A percentile compares a stretch with the other conserved stretches of the same genome.
These are phyloP conservation scores for Capsella rubella DNA, from an alignment of 441 rosid species.

Conservation along the genomic window DNA sequence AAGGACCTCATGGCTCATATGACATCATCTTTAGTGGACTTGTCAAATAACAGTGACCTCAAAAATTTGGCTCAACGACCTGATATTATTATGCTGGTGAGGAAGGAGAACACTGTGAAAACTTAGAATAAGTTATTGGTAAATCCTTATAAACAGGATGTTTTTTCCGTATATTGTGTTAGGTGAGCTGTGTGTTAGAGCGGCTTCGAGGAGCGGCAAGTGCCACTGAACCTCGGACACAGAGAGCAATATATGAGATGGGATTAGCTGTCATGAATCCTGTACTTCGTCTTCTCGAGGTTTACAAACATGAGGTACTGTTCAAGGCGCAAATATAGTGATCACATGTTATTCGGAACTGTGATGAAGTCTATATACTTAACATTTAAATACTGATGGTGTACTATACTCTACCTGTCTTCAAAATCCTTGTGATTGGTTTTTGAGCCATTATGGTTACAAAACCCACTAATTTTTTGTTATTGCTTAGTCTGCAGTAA, in stretches of 20 bases:
- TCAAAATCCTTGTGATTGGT: constrained; percentile 13
- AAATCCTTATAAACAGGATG: constrained; percentile 33
- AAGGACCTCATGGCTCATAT: constrained; percentile 79
- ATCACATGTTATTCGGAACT: background rate
- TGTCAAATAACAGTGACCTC: constrained; percentile 77
- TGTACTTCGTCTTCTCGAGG: constrained; percentile 84
- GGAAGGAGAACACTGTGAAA: constrained; percentile 38
- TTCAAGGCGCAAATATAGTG: constrained; percentile 27
- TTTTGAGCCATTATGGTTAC: constrained; percentile 27
- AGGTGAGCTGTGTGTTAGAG: constrained; percentile 93
- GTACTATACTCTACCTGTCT: constrained; percentile 16
- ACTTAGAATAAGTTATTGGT: constrained; percentile 18
- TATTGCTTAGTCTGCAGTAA: constrained; percentile 86
- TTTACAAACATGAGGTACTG: constrained; percentile 91
- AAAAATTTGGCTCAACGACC: constrained; percentile 86
- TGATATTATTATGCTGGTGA: constrained; percentile 79
- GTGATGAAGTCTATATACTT: constrained; percentile 14
- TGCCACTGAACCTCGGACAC: constrained; percentile 96
- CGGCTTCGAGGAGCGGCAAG: constrained; percentile 95
- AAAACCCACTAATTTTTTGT: constrained; percentile 24
- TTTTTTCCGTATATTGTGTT: constrained; percentile 44
- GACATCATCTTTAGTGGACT: constrained; percentile 72
- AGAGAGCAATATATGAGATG: constrained; percentile 90
- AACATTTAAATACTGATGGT: constrained; percentile 1
- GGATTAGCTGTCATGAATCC: constrained; percentile 79